Conservation (phyloP, 192 early-diverging fungal species). For the Bifiguratus adelaidae region DNA sequence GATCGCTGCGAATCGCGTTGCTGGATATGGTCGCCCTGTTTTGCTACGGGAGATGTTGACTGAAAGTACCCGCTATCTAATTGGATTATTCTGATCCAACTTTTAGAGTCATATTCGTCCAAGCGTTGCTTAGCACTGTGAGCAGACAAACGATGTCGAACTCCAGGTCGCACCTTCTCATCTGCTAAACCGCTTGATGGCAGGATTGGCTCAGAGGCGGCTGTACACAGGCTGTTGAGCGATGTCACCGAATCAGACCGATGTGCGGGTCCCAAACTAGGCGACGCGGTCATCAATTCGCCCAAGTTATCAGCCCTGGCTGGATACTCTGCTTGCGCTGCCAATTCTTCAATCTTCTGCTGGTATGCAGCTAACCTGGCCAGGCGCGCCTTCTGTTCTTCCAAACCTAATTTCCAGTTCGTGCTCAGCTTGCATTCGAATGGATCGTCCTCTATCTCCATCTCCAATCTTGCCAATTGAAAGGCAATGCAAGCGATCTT, state of each 20-base stretch:
- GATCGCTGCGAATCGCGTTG: neutral
- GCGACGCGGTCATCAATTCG: neutral
- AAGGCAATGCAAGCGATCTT: constrained; percentile 12
- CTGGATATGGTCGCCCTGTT: neutral
- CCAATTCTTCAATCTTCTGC: constrained; percentile 15
- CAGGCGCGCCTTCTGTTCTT: constrained; percentile 19
- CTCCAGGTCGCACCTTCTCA: no score
- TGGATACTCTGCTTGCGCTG: constrained; percentile 1
- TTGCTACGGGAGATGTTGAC: no score
- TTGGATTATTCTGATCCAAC: constrained; percentile 18
- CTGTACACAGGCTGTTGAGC: no score
- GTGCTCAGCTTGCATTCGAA: constrained; percentile 21
- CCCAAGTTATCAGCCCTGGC: neutral
- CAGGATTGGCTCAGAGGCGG: no score
- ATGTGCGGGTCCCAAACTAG: neutral
- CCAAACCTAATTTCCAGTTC: constrained; percentile 19
- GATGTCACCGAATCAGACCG: no score
- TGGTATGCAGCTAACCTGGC: constrained; percentile 23
- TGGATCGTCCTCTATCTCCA: constrained; percentile 31
- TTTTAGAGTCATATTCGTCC: constrained; percentile 17
- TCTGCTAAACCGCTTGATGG: no score
- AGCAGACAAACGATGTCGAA: constrained; percentile 1
- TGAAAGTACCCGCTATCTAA: no score
- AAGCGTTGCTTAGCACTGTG: constrained; percentile 11
- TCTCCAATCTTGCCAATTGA: constrained; percentile 11